These are phyloP conservation scores for Vitis hybrid DNA, from an alignment of 177 flowering plant species.

Conservation along the genomic window DNA sequence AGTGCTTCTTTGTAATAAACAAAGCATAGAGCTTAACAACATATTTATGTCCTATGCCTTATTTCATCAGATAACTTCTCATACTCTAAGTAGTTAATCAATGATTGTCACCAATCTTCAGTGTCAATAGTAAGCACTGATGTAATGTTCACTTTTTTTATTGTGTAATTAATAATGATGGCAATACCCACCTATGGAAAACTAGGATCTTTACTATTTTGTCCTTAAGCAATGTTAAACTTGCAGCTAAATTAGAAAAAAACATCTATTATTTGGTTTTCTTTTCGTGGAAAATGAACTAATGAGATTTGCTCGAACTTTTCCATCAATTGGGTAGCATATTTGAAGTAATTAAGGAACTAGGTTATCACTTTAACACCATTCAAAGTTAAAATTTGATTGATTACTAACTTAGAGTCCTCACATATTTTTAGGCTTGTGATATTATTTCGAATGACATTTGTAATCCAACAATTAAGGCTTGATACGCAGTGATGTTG, in stretches of 20 bases:
- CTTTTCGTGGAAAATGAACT: background rate
- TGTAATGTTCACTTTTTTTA: background rate
- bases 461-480: constrained; percentile 1
- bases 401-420: background rate
- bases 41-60: background rate
- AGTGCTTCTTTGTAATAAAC: constrained; percentile 7
- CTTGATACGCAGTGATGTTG: constrained; percentile 8
- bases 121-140: constrained; percentile 6
- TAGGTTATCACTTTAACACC: constrained; percentile 9
- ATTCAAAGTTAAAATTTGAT: no score
- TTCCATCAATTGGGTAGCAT: background rate
- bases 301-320: background rate
- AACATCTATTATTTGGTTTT: constrained; percentile 6
- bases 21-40: constrained; percentile 6
- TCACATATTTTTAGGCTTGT: background rate
- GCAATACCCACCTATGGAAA: background rate
- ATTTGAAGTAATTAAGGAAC: constrained; percentile 1
- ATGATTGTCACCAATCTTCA: background rate
- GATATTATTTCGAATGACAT: constrained; percentile 1
- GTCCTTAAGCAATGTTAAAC: no score
- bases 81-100: constrained; percentile 6
- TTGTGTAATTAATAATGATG: background rate
- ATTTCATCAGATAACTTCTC: constrained; percentile 2
- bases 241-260: background rate
- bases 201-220: background rate